Evolutionary conservation across 2,329 filamentous ascomycete species (phyloP).

Genomic region (Monilinia polystroma): DNA sequence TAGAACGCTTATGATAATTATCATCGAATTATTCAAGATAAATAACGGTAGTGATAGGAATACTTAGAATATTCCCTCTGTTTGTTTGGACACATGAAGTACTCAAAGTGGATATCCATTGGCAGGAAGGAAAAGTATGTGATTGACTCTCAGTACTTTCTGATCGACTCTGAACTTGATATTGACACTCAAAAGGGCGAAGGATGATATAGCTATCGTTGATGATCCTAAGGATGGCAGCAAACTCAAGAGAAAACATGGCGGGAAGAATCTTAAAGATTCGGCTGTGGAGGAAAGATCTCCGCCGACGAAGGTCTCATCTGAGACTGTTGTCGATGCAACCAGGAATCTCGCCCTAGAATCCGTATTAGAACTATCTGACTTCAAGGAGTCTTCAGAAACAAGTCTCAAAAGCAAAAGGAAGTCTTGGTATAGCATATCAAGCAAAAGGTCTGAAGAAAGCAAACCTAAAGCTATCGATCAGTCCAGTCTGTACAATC

Average conservation of each 20-base stretch:
- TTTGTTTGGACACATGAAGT: constrained; percentile 11
- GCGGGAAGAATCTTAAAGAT: background rate
- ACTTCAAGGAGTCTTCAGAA: background rate
- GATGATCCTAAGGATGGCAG: constrained; percentile 1
- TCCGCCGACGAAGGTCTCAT: background rate
- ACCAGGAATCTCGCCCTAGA: background rate
- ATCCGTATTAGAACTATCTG: background rate
- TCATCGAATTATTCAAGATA: background rate
- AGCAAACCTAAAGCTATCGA: background rate
- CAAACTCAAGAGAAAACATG: background rate
- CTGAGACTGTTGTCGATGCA: background rate
- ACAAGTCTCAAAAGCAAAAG: constrained; percentile 3
- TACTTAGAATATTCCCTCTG: background rate
- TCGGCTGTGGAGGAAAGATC: background rate
- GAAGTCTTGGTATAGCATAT: constrained; percentile 12
- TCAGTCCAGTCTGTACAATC: background rate
- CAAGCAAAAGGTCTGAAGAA: background rate
- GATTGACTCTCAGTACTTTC: background rate
- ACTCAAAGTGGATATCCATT: constrained; percentile 15
- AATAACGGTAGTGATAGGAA: background rate
- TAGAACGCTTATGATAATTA: constrained; percentile 2
- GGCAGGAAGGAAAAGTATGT: constrained; percentile 19
- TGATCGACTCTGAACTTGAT: background rate
- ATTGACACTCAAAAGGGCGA: constrained; percentile 10
- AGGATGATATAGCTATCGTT: background rate